Conservation (phyloP, 768 basidiomycete species). For the Suillus luteus region DNA sequence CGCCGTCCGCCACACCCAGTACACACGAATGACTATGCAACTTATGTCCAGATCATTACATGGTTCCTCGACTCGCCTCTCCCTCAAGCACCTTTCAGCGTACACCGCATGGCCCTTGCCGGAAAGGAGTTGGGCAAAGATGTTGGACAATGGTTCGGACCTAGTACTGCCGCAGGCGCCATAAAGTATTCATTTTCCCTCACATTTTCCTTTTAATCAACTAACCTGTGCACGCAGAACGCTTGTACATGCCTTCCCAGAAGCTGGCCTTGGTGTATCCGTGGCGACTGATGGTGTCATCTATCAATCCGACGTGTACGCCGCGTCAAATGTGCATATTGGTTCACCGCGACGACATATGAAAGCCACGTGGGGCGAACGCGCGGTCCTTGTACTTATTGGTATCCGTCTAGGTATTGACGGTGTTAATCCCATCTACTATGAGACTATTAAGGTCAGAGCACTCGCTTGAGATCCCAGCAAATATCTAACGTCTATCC, state of each 20-base stretch:
- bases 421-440: conserved; percentile 93
- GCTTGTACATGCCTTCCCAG: conserved; percentile 77
- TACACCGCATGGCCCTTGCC: conserved; percentile 94
- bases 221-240: conserved; percentile 46
- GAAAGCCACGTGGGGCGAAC: conserved; percentile 67
- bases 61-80: conserved; percentile 96
- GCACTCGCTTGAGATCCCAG: background rate
- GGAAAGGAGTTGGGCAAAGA: conserved; percentile 95
- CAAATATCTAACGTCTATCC: conserved; percentile 4
- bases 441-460: conserved; percentile 77
- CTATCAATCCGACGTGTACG: conserved; percentile 84
- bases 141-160: conserved; percentile 98
- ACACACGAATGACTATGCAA: conserved; percentile 68
- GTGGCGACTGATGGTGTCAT: conserved; percentile 82
- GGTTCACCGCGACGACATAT: conserved; percentile 34
- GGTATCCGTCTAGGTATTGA: conserved; percentile 88
- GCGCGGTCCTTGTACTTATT: conserved; percentile 83
- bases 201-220: background rate
- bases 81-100: conserved; percentile 85
- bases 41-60: conserved; percentile 86
- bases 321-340: conserved; percentile 55
- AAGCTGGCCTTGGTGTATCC: conserved; percentile 77
- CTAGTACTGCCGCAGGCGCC: conserved; percentile 95
- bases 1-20: conserved; percentile 67
- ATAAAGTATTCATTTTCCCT: conserved; percentile 61